A percentile compares a stretch with the other conserved stretches of the same genome.
Conservation (phyloP, 352 stramenopile species). For the Phytophthora palmivora region DNA sequence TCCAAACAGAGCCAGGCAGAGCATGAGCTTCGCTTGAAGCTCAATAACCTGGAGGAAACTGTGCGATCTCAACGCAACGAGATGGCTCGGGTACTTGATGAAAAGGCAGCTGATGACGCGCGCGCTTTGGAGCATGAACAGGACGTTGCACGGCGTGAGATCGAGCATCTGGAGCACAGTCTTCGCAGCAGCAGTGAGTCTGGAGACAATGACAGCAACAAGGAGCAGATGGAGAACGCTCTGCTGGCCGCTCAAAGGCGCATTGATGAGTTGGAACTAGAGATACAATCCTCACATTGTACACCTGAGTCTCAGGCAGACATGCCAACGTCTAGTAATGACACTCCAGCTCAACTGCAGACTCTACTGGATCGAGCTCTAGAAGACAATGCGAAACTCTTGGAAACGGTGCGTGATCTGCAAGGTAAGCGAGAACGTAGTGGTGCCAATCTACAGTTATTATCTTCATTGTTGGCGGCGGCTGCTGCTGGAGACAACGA, state of each 20-base stretch:
- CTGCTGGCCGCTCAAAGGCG: constrained; percentile 40
- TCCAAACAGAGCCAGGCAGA: constrained; percentile 40
- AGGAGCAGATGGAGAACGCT: constrained; percentile 34
- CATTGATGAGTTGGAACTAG: constrained; percentile 54
- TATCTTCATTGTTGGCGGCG: constrained; percentile 35
- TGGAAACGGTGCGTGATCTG: constrained; percentile 67
- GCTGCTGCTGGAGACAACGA: constrained; percentile 21
- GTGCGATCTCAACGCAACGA: constrained; percentile 36
- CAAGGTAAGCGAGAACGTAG: constrained; percentile 61
- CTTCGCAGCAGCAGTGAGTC: constrained; percentile 29
- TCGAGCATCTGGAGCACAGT: constrained; percentile 36
- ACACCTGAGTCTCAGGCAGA: background rate
- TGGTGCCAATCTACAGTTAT: constrained; percentile 44
- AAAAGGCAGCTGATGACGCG: constrained; percentile 38
- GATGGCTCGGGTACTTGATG: constrained; percentile 35
- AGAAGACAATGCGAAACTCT: constrained; percentile 65
- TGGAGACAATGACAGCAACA: constrained; percentile 36
- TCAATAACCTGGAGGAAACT: constrained; percentile 34
- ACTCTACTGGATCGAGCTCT: constrained; percentile 59
- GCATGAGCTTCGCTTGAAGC: constrained; percentile 30
- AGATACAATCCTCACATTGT: constrained; percentile 28
- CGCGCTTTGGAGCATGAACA: constrained; percentile 36
- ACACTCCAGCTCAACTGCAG: constrained; percentile 43
- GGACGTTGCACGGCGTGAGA: constrained; percentile 27
- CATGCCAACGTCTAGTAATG: background rate